Evolutionary conservation across 129 eudicot genomes (phyloP), one percentile per base, ranked within the genome.

Genomic region (Pittosporum tobira): DNA sequence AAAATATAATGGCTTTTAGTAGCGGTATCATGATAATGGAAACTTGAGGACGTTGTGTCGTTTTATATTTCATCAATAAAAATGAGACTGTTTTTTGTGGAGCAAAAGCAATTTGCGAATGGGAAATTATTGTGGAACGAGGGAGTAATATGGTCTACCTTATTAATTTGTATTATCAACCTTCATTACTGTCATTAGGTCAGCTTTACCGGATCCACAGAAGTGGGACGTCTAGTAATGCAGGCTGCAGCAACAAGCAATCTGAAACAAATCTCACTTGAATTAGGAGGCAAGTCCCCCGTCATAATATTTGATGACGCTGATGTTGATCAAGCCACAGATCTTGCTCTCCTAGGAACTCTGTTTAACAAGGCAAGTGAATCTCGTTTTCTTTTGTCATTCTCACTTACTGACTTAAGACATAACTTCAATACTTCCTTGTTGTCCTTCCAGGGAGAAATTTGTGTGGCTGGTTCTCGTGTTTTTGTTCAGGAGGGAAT

Each of bases 211-310:
- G 99, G 99, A 46, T 93, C 99, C 11, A 72, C 81, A 5, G 83
- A 79, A 42, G 88, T 84, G 3, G 99, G 99, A 1, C 82, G 93
- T 3, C 64, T 64, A 9, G 64, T 93, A 71, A 81, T 93, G 94
- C 84, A 93, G 68, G 93, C 93, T 4, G 96, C 99, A 6, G 99
- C 99, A 18, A 61, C 58, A 4, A 93, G 99, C 77, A 93, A 93
- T 73, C 70, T 93, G 72, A 93, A 93, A 74, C 45, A 84, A 0
- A 94, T 93, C 34, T 61, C 90, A n/a, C 83, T 93, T 28, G 99
- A 93, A 63, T 81, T 93, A 12, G 99, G 99, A 62, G 96, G 99
- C 37, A 93, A 93, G 62, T 81, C 88, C 16, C 99, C 99, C 12
- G 70, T 93, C 56, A 74, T 93, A 16, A 49, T 93, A 13, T 93